Evolutionary conservation across 345 rosid genomes (phyloP).

Genomic region (Turnera subulata): DNA sequence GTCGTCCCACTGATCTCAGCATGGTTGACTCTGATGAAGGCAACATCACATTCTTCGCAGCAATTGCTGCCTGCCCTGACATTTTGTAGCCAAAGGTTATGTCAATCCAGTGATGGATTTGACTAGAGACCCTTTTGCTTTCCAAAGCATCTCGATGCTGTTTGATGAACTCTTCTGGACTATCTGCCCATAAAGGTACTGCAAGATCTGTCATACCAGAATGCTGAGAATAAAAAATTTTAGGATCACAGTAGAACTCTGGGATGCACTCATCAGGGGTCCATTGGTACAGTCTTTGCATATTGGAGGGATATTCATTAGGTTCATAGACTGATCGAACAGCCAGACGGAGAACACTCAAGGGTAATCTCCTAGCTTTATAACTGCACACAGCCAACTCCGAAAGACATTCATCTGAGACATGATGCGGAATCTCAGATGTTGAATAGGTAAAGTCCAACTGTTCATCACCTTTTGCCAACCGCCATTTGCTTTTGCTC

Average conservation of each 20-base stretch:
- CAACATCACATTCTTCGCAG: slow-evolving; percentile 90
- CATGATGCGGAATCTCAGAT: slow-evolving; percentile 90
- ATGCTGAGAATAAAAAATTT: slow-evolving; percentile 64
- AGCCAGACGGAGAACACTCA: slow-evolving; percentile 77
- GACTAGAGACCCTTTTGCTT: slow-evolving; percentile 63
- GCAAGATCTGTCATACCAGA: slow-evolving; percentile 88
- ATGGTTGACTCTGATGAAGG: slow-evolving; percentile 66
- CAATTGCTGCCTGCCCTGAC: slow-evolving; percentile 84
- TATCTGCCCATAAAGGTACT: slow-evolving; percentile 79
- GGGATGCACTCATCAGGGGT: slow-evolving; percentile 99
- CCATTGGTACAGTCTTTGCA: slow-evolving; percentile 96
- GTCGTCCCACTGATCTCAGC: slow-evolving; percentile 80
- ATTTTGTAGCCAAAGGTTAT: slow-evolving; percentile 89
- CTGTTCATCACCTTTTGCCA: slow-evolving; percentile 97
- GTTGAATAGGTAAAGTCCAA: slow-evolving; percentile 89
- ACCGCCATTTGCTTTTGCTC: slow-evolving; percentile 92
- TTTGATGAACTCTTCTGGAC: slow-evolving; percentile 78
- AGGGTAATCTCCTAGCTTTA: slow-evolving; percentile 92
- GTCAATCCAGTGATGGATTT: slow-evolving; percentile 86
- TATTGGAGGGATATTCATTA: slow-evolving; percentile 90
- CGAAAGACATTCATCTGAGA: slow-evolving; percentile 97
- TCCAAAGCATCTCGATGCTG: slow-evolving; percentile 87
- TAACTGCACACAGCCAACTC: slow-evolving; percentile 98
- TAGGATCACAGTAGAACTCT: slow-evolving; percentile 82
- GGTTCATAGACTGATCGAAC: slow-evolving; percentile 96